phyloP scores from a whole-genome alignment of 169 alveolate species.

The Cryptosporidium parvum region DNA sequence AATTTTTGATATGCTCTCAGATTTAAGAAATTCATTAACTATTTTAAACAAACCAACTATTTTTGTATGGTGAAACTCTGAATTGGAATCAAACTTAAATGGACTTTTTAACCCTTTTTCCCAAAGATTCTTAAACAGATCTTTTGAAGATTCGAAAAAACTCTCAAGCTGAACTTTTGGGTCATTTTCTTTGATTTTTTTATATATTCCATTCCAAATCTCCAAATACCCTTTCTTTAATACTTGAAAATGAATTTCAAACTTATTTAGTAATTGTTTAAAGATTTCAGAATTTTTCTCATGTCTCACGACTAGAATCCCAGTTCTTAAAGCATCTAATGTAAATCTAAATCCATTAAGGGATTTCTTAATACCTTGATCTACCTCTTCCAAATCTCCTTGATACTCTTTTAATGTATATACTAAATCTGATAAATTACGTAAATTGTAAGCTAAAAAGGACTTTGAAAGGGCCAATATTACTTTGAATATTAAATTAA shows the following conservation, averaged over 20 bases:
- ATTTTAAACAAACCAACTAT: slow-evolving; percentile 16
- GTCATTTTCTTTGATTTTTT: neutral
- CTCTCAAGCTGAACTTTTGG: slow-evolving; percentile 6
- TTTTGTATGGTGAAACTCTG: neutral
- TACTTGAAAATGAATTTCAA: neutral
- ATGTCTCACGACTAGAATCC: slow-evolving; percentile 13
- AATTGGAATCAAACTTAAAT: slow-evolving; percentile 21
- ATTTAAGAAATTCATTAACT: slow-evolving; percentile 5
- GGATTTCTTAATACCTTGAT: neutral
- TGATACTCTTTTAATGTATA: neutral
- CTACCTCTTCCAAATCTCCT: neutral
- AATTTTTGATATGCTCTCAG: neutral
- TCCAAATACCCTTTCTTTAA: slow-evolving; percentile 9
- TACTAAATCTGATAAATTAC: slow-evolving; percentile 32
- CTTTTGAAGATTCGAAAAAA: neutral
- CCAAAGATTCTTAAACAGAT: neutral
- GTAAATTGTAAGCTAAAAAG: slow-evolving; percentile 11
- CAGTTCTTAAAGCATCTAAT: neutral
- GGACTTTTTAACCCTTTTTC: slow-evolving; percentile 14
- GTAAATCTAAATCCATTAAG: slow-evolving; percentile 5
- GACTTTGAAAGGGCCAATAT: slow-evolving; percentile 25
- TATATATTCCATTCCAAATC: neutral
- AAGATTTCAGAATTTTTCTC: neutral
- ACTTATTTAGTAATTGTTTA: neutral
- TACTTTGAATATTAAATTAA: slow-evolving; percentile 1